Base-by-base conservation (phyloP, 768 basidiomycete species). In the Naganishia vaughanmartiniae region DNA sequence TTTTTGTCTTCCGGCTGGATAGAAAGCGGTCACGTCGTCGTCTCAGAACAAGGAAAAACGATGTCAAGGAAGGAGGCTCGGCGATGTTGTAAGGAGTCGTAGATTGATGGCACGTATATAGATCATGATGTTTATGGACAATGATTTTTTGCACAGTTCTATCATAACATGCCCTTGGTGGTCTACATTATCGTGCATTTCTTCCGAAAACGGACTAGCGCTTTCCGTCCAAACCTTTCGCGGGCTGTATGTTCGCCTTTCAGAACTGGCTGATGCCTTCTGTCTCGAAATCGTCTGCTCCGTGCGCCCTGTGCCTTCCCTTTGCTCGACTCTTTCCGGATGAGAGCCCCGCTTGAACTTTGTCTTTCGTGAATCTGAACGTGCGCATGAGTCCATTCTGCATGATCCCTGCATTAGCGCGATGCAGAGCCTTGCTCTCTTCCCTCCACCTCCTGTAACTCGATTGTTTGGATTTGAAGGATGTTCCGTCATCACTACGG, bases 401-500 rank as follows among this genome's bases (percentile, higher is more conserved):
- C 86, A 88, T 87, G 57, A 89, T 77, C 1, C 88, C 87, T 5
- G 86, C 84, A 75, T 89, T 85, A 74, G 87, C 85, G 56, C 83
- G 78, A 73, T 79, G 78, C 31, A 81, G 66, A 54, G 79, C 76
- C 33, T 77, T 71, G 1, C 68, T 63, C 73, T 81, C 78, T 9
- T 77, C 76, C 55, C 73, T 72, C 53, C 75, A 69, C 42, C 75
- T 74, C 15, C 71, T 65, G 63, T 75, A 73, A 17, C 73, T 39
- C 31, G 71, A 71, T 42, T 63, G 39, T n/a, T 24, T 30, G 28
- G 60, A 63, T 17, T 63, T 63, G 39, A 15, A 63, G 17, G 60
- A 63, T 45, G 42, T 19, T 10, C 60, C 60, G 11, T 63, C 60
- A 10, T 24, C 24, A 45, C 28, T 30, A 15, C 2, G n/a, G 10